phyloP scores from a whole-genome alignment of 164 flowering plant species.

The Macadamia integrifolia region DNA sequence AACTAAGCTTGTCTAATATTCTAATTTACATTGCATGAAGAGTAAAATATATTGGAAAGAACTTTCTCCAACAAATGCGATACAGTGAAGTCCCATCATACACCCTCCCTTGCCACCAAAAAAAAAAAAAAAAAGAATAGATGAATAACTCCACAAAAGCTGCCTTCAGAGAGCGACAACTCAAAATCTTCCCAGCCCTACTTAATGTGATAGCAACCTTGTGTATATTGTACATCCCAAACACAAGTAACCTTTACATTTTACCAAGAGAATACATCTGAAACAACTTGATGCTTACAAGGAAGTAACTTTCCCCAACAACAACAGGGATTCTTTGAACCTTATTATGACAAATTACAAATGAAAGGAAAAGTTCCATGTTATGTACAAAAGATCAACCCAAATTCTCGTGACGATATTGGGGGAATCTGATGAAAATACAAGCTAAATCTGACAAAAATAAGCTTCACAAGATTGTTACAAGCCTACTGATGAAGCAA shows the following conservation, averaged over 20 bases:
- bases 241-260: neutral
- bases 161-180: neutral
- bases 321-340: no score
- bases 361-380: neutral
- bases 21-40: neutral
- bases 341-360: no score
- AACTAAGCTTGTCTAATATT: no score
- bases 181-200: neutral
- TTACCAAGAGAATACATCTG: neutral
- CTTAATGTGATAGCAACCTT: neutral
- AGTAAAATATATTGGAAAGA: no score
- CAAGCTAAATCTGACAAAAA: neutral
- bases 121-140: neutral
- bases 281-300: no score
- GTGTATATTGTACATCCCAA: neutral
- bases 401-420: slow-evolving; percentile 1
- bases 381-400: slow-evolving; percentile 4
- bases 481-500: slow-evolving; percentile 9
- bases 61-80: no score
- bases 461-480: slow-evolving; percentile 4
- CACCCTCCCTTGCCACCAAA: neutral
- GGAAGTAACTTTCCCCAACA: no score
- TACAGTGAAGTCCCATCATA: no score
- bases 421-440: slow-evolving; percentile 1
- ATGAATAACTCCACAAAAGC: neutral